phyloP scores from a whole-genome alignment of 176 grass and related monocot species.

The Phoenix dactylifera region DNA sequence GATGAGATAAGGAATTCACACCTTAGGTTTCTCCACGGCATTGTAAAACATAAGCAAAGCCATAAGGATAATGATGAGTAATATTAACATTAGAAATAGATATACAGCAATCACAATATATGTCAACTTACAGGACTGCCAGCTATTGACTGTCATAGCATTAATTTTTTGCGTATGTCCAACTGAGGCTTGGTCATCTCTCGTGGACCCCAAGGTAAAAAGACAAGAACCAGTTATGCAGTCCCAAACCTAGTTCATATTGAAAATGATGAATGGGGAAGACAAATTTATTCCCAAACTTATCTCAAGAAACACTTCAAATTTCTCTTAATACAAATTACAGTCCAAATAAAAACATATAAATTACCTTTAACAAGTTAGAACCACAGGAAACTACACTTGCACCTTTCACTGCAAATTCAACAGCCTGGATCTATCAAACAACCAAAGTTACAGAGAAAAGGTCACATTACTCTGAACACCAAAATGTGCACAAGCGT shows the following conservation, averaged over 20 bases:
- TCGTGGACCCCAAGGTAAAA: slow-evolving; percentile 53
- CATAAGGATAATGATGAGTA: too few relatives aligned
- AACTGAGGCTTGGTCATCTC: slow-evolving; percentile 50
- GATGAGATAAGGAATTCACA: too few relatives aligned
- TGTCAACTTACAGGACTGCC: slow-evolving; percentile 79
- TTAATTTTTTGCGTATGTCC: slow-evolving; percentile 79
- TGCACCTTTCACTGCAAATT: slow-evolving; percentile 98
- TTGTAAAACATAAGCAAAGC: too few relatives aligned
- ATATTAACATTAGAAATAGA: too few relatives aligned
- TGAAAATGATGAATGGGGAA: background rate
- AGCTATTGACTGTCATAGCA: slow-evolving; percentile 96
- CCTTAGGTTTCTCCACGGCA: too few relatives aligned
- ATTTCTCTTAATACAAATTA: too few relatives aligned
- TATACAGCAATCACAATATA: too few relatives aligned
- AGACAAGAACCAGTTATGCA: slow-evolving; percentile 97
- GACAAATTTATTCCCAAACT: too few relatives aligned
- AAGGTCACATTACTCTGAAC: background rate
- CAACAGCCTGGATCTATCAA: slow-evolving; percentile 68
- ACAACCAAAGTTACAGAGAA: slow-evolving; percentile 17
- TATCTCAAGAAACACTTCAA: too few relatives aligned
- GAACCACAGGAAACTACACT: slow-evolving; percentile 92
- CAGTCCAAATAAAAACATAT: slow-evolving; percentile 1
- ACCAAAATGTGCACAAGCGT: slow-evolving; percentile 4
- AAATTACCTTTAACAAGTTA: slow-evolving; percentile 77
- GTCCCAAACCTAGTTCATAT: slow-evolving; percentile 78